Conservation (phyloP, 257 asterid genomes). For the Ballota nigra region DNA sequence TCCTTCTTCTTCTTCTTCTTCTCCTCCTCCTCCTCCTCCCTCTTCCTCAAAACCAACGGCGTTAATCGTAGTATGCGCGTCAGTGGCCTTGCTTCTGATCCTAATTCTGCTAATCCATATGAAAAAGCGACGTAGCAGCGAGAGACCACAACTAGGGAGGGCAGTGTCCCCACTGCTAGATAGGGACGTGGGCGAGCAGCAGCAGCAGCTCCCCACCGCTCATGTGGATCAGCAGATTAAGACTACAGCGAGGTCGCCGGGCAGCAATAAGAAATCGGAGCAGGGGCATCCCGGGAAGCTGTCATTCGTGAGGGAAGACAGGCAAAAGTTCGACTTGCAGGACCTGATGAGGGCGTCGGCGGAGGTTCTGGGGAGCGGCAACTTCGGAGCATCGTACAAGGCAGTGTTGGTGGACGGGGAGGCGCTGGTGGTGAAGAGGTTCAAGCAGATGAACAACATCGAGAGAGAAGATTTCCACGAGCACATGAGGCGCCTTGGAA, state of each 20-base stretch:
- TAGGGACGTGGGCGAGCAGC: neutral
- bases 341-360: constrained; percentile 93
- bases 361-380: constrained; percentile 93
- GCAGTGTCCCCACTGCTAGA: constrained; percentile 14
- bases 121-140: constrained; percentile 16
- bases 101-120: constrained; percentile 26
- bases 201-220: neutral
- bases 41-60: neutral
- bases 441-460: constrained; percentile 74
- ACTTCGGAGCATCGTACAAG: constrained; percentile 93
- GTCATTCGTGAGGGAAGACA: constrained; percentile 68
- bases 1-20: neutral
- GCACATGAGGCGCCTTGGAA: constrained; percentile 90
- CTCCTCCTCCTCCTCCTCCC: neutral
- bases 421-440: constrained; percentile 83
- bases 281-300: constrained; percentile 47
- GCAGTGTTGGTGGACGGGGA: constrained; percentile 83
- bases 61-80: constrained; percentile 19
- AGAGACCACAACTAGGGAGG: constrained; percentile 37
- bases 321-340: constrained; percentile 72
- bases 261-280: neutral
- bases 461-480: constrained; percentile 84
- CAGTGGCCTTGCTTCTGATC: constrained; percentile 36
- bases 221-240: neutral
- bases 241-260: too few species aligned